These are phyloP conservation scores for Oryza glumipatula DNA, from an alignment of 176 grass and related monocot species.

Conservation along the genomic window DNA sequence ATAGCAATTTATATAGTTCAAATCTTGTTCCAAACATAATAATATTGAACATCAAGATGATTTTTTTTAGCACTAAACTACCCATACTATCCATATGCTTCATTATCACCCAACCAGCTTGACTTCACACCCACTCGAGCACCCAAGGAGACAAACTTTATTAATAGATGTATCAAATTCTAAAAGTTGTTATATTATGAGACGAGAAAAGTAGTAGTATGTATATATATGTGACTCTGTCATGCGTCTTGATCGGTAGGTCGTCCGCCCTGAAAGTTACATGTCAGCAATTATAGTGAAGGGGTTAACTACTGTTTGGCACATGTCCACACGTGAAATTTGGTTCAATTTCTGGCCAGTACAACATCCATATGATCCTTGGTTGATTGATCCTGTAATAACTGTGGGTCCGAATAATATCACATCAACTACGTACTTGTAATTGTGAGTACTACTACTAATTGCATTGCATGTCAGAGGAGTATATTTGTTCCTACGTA, in stretches of 20 bases:
- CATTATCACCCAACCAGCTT: too few species aligned
- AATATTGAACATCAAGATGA: too few species aligned
- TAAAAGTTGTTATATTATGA: too few species aligned
- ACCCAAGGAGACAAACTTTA: too few species aligned
- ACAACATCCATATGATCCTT: not conserved
- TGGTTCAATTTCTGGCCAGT: not conserved
- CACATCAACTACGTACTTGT: not conserved
- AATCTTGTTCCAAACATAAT: too few species aligned
- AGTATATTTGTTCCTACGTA: not conserved
- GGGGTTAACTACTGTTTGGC: not conserved
- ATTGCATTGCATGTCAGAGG: not conserved
- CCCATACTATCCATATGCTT: too few species aligned
- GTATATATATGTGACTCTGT: not conserved
- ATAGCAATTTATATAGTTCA: too few species aligned
- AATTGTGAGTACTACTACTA: not conserved
- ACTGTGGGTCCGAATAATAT: not conserved
- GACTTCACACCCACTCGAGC: too few species aligned
- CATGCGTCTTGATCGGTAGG: too few species aligned
- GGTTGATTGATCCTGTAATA: not conserved
- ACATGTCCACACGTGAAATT: not conserved
- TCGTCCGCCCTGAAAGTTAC: not conserved
- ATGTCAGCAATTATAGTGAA: not conserved
- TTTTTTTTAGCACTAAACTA: too few species aligned
- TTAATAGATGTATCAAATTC: too few species aligned
- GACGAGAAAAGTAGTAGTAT: too few species aligned